Base-by-base conservation (phyloP, 1,139 yeast genomes). In the Groenewaldozyma sp. region DNA sequence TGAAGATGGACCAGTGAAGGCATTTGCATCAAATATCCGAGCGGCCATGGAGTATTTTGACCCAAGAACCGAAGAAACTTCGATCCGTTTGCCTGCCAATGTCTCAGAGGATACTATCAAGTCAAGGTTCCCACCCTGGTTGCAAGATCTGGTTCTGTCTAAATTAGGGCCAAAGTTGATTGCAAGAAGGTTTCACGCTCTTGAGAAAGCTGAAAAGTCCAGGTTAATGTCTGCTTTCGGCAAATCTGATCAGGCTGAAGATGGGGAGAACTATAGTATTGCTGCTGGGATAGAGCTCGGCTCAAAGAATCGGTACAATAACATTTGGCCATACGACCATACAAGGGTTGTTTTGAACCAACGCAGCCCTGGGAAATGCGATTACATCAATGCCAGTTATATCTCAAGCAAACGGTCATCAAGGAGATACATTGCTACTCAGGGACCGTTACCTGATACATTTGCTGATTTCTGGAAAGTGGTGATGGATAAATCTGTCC, bases 381-480 rank as follows among this genome's bases (percentile, higher is more conserved):
- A 74, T 48, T 76, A 80, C 52, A 73, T 79, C 52, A 79, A 79
- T 54, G 87, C 86, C 1, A 74, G 75, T 46, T 74, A 73, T 51
- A 60, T 78, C 19, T 50, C 59, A 2, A 60, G 52, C 38, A 52
- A 41, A n/a, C 47, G 45, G 49, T 67, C 55, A 24, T 49, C 50
- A 37, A 52, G 38, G 27, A 64, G 71, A 38, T 82, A 79, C 54
- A 79, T 84, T 47, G 95, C 94, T 0, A 80, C 94, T 0, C 95
- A 84, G 50, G 95, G 93, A 1, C 95, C 95, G 1, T 60, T 84
- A 31, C 76, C 78, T 2, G 74, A 78, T 18, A 82, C 95, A 0
- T 70, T 80, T 44, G 78, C 76, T 11, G 95, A 84, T 56, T 84
- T 84, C 54, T 86, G 94, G 93, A 74, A 76, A 50, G 80, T 82